These are phyloP conservation scores for Hypsizygus marmoreus DNA, from an alignment of 768 basidiomycete species.

Conservation along the genomic window DNA sequence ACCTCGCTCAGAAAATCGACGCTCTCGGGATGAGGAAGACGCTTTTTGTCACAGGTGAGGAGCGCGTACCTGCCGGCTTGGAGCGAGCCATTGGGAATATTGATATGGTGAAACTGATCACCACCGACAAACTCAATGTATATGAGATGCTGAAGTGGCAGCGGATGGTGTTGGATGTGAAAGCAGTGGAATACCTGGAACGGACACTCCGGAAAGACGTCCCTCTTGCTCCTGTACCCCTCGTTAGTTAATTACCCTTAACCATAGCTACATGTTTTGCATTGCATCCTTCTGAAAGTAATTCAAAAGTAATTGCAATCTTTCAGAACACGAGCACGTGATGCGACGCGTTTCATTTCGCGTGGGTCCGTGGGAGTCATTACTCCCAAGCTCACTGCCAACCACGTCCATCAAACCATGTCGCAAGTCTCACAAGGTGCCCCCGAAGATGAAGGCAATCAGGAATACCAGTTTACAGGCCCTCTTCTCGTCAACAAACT, in stretches of 20 bases:
- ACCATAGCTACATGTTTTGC: background rate
- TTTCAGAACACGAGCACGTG: slow-evolving; percentile 16
- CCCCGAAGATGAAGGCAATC: slow-evolving; percentile 48
- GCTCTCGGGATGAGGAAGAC: slow-evolving; percentile 70
- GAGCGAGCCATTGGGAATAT: slow-evolving; percentile 71
- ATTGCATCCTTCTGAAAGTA: background rate
- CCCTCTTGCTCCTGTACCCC: slow-evolving; percentile 19
- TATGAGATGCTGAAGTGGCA: slow-evolving; percentile 87
- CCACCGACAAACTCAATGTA: slow-evolving; percentile 68
- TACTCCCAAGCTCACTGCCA: slow-evolving; percentile 1
- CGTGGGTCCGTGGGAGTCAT: slow-evolving; percentile 9
- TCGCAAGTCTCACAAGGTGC: slow-evolving; percentile 56
- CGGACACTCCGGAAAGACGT: slow-evolving; percentile 55
- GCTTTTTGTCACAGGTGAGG: slow-evolving; percentile 72
- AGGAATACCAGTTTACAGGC: slow-evolving; percentile 64
- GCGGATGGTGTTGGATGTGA: slow-evolving; percentile 77
- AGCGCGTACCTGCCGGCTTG: slow-evolving; percentile 54
- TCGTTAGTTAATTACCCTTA: background rate
- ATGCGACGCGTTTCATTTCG: slow-evolving; percentile 12
- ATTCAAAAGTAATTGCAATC: slow-evolving; percentile 2
- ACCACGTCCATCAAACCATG: slow-evolving; percentile 34
- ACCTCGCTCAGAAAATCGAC: slow-evolving; percentile 62
- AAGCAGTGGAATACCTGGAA: slow-evolving; percentile 81
- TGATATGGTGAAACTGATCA: slow-evolving; percentile 62
- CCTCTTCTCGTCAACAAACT: slow-evolving; percentile 85